Percentiles rank a stretch among this genome's conserved stretches.
Evolutionary conservation across 352 stramenopile species (phyloP).

Genomic region (Peronospora belbahrii): DNA sequence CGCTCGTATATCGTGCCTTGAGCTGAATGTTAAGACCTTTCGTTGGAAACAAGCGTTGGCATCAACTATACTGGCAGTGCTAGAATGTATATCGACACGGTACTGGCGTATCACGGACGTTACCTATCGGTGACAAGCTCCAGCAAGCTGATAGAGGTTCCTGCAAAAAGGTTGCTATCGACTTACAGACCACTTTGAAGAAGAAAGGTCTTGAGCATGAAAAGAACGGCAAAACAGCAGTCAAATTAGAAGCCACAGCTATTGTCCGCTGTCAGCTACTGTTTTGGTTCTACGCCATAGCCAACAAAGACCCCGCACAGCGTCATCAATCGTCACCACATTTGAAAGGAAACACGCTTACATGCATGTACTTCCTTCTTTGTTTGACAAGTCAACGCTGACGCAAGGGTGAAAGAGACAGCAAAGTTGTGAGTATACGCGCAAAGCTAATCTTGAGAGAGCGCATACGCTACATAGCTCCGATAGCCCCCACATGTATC

Average conservation of each 20-base stretch:
- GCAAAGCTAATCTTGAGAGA: conserved; percentile 1
- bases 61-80: conserved; percentile 84
- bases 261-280: background rate
- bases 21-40: conserved; percentile 89
- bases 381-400: conserved; percentile 20
- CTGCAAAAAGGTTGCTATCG: conserved; percentile 80
- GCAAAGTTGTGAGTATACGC: conserved; percentile 7
- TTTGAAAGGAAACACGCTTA: conserved; percentile 20
- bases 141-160: conserved; percentile 85
- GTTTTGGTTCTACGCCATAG: conserved; percentile 1
- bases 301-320: conserved; percentile 10
- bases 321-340: conserved; percentile 21
- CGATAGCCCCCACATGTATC: conserved; percentile 7
- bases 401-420: conserved; percentile 4
- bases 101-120: conserved; percentile 82
- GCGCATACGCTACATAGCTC: conserved; percentile 1
- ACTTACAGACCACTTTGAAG: conserved; percentile 85
- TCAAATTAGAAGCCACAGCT: conserved; percentile 33
- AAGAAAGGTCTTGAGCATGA: conserved; percentile 87
- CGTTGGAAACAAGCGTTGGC: conserved; percentile 81
- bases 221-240: conserved; percentile 47
- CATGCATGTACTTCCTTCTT: conserved; percentile 21
- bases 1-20: conserved; percentile 89
- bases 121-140: conserved; percentile 81
- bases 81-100: conserved; percentile 85